Base-by-base conservation (phyloP, 2,329 filamentous ascomycete genomes). In the Plenodomus lindquistii region DNA sequence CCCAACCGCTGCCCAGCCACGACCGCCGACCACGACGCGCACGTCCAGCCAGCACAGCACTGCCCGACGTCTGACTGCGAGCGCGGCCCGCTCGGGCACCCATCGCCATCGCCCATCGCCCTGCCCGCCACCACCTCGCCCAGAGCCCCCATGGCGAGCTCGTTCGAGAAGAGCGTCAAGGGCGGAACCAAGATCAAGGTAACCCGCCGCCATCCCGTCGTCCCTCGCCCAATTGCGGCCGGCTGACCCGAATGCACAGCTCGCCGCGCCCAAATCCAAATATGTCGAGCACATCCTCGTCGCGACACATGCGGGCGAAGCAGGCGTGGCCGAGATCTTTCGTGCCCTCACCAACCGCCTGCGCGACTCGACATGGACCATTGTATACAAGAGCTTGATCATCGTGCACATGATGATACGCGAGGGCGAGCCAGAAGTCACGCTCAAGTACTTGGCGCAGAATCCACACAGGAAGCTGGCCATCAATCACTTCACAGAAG, bases 101-200 rank as follows among this genome's bases (percentile, higher is more conserved):
- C 41, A 54, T 36, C n/a, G n/a, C n/a, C n/a, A n/a, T n/a, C n/a
- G n/a, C n/a, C 54, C 50, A 46, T 45, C 51, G 35, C 35, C 38
- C 48, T 35, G 50, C 42, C 46, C 52, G 46, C 47, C 49, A 48
- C 50, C 55, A 22, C 41, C 46, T n/a, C n/a, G n/a, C n/a, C n/a
- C n/a, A n/a, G n/a, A 48, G 41, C 37, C 60, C 52, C 49, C 60
- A 92, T 92, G 89, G 85, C 88, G 61, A 89, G 86, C 79, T 93
- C 89, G 50, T 97, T 97, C 73, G 94, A 99, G 81, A 99, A 97
- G 82, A 96, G 92, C 63, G 94, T 99, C 71, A 97, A 97, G 81
- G 94, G 93, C 77, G 93, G 90, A 65, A 97, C 93, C 67, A 97
- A 97, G 81, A 90, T 96, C 72, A 97, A 97, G 85, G 91, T 92